Percentiles rank a stretch among this genome's conserved stretches.
Evolutionary conservation across 1,284 basidiomycete genomes (phyloP).

Genomic region (Papiliotrema fonsecae): DNA sequence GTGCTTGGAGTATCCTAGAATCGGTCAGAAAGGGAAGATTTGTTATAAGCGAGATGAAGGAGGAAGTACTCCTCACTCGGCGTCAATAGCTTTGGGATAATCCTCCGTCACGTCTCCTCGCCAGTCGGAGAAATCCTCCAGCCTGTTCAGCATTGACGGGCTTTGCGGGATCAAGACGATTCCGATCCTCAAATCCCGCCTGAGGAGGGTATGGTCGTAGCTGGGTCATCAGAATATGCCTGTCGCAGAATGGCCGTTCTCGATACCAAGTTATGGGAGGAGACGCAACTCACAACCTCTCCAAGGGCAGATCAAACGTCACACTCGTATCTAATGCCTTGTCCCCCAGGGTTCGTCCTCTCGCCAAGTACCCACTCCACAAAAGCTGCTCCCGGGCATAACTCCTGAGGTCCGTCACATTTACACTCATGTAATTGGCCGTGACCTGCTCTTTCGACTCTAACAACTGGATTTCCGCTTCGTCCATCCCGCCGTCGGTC

Average conservation of each 20-base stretch:
- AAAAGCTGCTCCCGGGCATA: constrained; percentile 6
- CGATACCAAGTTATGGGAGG: too few species aligned
- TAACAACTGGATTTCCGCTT: too few species aligned
- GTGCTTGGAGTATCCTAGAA: background rate
- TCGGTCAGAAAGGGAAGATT: too few species aligned
- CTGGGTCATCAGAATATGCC: background rate
- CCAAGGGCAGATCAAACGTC: constrained; percentile 16
- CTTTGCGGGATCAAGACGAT: constrained; percentile 11
- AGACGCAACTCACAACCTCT: constrained; percentile 18
- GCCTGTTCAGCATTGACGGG: constrained; percentile 10
- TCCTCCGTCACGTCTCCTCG: constrained; percentile 1
- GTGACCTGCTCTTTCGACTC: constrained; percentile 3
- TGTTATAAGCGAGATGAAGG: background rate
- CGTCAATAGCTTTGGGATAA: background rate
- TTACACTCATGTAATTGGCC: background rate
- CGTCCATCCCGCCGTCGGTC: too few species aligned
- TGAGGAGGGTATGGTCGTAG: constrained; percentile 13
- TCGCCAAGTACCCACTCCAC: background rate
- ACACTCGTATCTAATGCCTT: constrained; percentile 5
- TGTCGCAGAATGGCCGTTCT: too few species aligned
- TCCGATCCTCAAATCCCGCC: constrained; percentile 10
- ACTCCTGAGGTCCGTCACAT: constrained; percentile 7
- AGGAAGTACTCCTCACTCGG: background rate
- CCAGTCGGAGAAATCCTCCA: constrained; percentile 16
- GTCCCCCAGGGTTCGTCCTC: background rate